Evolutionary conservation across 441 rosid genomes (phyloP), one percentile per base, ranked within the genome.

Genomic region (Adansonia rubrostipa): DNA sequence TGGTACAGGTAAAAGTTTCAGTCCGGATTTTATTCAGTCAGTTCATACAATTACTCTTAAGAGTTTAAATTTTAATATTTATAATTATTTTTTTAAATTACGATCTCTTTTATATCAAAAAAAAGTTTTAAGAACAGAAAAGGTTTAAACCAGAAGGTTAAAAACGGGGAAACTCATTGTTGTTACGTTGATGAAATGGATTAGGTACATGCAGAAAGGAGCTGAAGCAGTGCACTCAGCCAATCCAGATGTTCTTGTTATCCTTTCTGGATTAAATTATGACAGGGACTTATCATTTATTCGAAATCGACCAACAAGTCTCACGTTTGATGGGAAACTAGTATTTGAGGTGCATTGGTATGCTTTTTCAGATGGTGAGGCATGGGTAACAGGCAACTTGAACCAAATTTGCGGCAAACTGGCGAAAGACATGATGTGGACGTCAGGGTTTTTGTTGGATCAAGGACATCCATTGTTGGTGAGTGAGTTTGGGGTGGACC

Each of bases 261-360:
- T 95, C 67, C 88, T 95, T 14, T 95, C 98, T 0, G 96, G 98
- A 45, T 83, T 93, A 65, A 84, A 15, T 20, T 91, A 72, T 66
- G 98, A 84, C 72, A 82, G 63, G 15, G 86, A 89, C 61, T 74
- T 93, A 8, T 85, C 91, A 0, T 92, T 89, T 79, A 79, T 89
- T 13, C 14, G 11, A 14, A 86, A 76, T 28, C 84, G 61, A 71
- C 78, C 87, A 0, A 71, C 85, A 62, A 85, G 62, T 57, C 79
- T 92, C 33, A 77, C 86, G 7, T 93, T 95, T 71, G 81, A 51
- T 11, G 77, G 80, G 76, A 95, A 92, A 60, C 56, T 91, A 5
- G 96, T 90, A n/a, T 93, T 91, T 66, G 97, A 93, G 85, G 69
- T 79, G 1, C 99, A 93, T 60, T 91, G 94, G 96, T 93, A 93